Evolutionary conservation across 306 rosid species (phyloP).

Genomic region (Leucaena leucocephala): DNA sequence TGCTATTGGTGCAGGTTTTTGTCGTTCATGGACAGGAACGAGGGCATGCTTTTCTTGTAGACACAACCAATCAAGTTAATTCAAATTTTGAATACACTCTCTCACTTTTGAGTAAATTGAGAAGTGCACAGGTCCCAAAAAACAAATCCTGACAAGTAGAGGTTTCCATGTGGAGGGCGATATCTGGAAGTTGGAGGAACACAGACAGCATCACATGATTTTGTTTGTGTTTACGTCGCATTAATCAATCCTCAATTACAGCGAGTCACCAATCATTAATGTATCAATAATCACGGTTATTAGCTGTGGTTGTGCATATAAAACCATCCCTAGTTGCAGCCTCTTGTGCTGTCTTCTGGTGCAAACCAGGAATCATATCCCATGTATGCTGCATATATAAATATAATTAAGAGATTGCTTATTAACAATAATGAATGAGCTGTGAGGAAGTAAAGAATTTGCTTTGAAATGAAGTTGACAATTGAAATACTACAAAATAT

Average conservation of each 20-base stretch:
- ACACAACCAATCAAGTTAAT: not conserved
- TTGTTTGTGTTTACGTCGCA: conserved; percentile 3
- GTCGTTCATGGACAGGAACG: not conserved
- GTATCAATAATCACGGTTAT: not conserved
- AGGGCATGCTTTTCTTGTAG: not conserved
- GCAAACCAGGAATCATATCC: conserved; percentile 36
- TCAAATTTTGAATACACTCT: not conserved
- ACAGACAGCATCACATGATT: conserved; percentile 36
- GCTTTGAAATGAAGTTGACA: conserved; percentile 28
- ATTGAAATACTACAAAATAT: not conserved
- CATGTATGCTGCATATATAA: not conserved
- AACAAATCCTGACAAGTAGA: not conserved
- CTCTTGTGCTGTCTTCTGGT: not conserved
- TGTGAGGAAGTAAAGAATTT: not conserved
- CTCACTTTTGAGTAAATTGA: too few relatives aligned
- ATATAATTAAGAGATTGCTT: not conserved
- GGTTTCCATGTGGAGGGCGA: not conserved
- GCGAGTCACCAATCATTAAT: conserved; percentile 17
- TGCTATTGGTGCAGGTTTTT: not conserved
- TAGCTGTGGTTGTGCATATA: not conserved
- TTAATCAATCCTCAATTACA: not conserved
- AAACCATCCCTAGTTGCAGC: conserved; percentile 3
- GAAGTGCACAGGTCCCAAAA: not conserved
- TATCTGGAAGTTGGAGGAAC: not conserved
- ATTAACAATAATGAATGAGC: not conserved